These are phyloP conservation scores for Cicer bijugum DNA, from an alignment of 306 rosid species.

Conservation along the genomic window DNA sequence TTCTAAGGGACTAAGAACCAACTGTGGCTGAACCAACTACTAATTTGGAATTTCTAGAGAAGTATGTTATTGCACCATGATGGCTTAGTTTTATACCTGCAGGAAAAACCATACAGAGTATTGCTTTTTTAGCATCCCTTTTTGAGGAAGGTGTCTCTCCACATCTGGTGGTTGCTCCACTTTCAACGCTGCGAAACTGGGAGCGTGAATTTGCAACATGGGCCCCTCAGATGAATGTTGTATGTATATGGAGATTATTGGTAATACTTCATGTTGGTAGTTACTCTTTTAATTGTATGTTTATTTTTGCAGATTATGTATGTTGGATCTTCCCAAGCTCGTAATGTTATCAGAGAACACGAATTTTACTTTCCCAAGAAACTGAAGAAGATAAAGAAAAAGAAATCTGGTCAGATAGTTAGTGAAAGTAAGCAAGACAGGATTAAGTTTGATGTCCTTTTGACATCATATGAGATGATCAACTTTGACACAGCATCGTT, in stretches of 20 bases:
- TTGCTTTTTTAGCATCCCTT: slow-evolving; percentile 95
- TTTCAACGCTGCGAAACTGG: slow-evolving; percentile 96
- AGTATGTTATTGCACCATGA: slow-evolving; percentile 34
- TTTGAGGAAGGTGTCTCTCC: slow-evolving; percentile 71
- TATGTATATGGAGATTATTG: slow-evolving; percentile 52
- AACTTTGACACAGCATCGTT: slow-evolving; percentile 75
- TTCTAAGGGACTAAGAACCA: not conserved
- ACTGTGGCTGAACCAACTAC: not conserved
- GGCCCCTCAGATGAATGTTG: slow-evolving; percentile 99
- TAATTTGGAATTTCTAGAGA: slow-evolving; percentile 32
- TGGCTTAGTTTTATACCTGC: slow-evolving; percentile 48
- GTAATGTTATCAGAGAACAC: slow-evolving; percentile 80
- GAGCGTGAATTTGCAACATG: slow-evolving; percentile 98
- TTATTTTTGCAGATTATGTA: slow-evolving; percentile 81
- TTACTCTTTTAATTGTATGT: slow-evolving; percentile 48
- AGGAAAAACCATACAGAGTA: slow-evolving; percentile 99
- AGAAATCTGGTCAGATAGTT: slow-evolving; percentile 70
- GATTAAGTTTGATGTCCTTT: slow-evolving; percentile 94
- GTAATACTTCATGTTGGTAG: slow-evolving; percentile 39
- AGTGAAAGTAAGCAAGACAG: slow-evolving; percentile 93
- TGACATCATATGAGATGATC: slow-evolving; percentile 98
- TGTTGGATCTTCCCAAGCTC: slow-evolving; percentile 93
- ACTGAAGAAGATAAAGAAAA: slow-evolving; percentile 87
- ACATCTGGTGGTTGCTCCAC: slow-evolving; percentile 98
- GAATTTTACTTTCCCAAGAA: slow-evolving; percentile 90